Evolutionary conservation across 306 rosid species (phyloP), one percentile per base, ranked within the genome.

Genomic region (Rubus parviflorus): DNA sequence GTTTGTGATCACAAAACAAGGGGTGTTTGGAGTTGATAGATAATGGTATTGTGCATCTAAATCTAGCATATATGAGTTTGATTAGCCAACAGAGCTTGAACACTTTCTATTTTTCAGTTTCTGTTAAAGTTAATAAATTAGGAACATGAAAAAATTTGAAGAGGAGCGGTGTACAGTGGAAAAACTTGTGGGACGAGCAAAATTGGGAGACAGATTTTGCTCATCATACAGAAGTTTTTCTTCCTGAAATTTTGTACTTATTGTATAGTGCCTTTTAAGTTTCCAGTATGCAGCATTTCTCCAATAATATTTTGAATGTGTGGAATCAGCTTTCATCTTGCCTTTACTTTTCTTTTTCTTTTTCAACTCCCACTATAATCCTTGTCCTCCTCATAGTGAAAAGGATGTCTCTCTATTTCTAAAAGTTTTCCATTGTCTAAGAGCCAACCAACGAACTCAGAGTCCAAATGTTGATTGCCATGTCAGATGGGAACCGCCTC

Each of bases 11-110:
- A 81, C 76, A 58, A 68, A 75, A 65, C 73, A 61, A 49, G 88
- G 90, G 25, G 85, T 87, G 66, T 75, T 74, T 60, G 90, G 90
- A 62, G 87, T 87, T 57, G 76, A 10, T 17, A 60, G 76, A 15
- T 79, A 41, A 46, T 19, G 48, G 75, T 60, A 70, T 57, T 66
- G 37, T 8, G 14, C 42, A 38, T 65, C 25, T 7, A 16, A 47
- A 37, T 71, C 46, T 71, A 19, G 22, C 30, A 2, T 23, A 3
- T 60, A 23, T 8, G 64, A 58, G 15, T 58, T 58, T 23, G 38
- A 9, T 8, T 22, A 23, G 64, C 6, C 9, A 1, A n/a, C 4
- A 13, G 15, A 20, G 6, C 35, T 8, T 4, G 35, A 8, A 22
- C 63, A 57, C 63, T 20, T 57, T 10, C 20, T 8, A 54, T n/a